These are phyloP conservation scores for Colletotrichum sp. DNA, from an alignment of 2,329 filamentous ascomycete species.

Conservation along the genomic window DNA sequence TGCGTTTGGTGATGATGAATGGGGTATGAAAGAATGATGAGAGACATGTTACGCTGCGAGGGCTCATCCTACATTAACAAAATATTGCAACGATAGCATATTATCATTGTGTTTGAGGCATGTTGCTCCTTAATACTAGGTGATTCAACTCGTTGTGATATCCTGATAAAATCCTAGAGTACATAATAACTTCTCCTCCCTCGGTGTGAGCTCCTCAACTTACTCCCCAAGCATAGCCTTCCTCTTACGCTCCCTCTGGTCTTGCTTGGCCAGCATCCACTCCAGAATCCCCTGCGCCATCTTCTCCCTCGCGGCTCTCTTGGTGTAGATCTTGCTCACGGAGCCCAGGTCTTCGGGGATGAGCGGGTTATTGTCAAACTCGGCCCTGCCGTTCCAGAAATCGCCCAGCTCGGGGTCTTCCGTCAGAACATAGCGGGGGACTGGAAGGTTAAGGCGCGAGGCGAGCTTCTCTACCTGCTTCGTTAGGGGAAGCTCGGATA, in stretches of 20 bases:
- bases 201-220: background rate
- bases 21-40: background rate
- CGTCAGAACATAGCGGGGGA: constrained; percentile 38
- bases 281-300: constrained; percentile 44
- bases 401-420: constrained; percentile 20
- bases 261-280: constrained; percentile 31
- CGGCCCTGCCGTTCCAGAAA: constrained; percentile 40
- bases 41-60: background rate
- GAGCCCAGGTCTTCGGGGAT: constrained; percentile 36
- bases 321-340: constrained; percentile 38
- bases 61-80: background rate
- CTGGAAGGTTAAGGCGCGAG: constrained; percentile 31
- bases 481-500: constrained; percentile 17
- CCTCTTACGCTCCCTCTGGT: constrained; percentile 22
- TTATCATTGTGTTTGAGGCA: background rate
- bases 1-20: background rate
- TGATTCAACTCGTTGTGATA: background rate
- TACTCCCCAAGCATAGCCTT: background rate
- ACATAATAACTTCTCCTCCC: background rate
- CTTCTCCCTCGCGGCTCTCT: constrained; percentile 38
- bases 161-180: background rate
- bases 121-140: background rate
- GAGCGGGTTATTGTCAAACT: constrained; percentile 33
- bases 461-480: constrained; percentile 38
- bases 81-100: background rate